Evolutionary conservation across 2,329 filamentous ascomycete species (phyloP).

Genomic region (Leptodontidium sp.): DNA sequence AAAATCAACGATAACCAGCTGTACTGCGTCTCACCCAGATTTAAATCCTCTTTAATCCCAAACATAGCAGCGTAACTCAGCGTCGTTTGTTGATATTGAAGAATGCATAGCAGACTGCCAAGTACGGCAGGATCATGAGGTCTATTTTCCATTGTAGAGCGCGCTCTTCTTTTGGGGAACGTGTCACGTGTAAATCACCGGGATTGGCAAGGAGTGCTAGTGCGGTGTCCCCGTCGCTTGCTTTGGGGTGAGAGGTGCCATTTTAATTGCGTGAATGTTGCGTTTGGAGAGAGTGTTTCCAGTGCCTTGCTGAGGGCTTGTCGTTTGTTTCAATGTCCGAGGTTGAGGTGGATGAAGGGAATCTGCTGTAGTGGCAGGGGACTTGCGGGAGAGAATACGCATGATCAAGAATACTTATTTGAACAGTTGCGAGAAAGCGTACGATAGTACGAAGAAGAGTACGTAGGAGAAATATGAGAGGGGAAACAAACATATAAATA

Average conservation of each 20-base stretch:
- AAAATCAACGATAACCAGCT: slow-evolving; percentile 62
- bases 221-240: slow-evolving; percentile 57
- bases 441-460: not conserved
- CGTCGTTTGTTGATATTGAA: slow-evolving; percentile 53
- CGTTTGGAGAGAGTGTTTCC: slow-evolving; percentile 38
- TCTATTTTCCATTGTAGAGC: slow-evolving; percentile 57
- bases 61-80: slow-evolving; percentile 65
- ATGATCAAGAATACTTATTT: slow-evolving; percentile 7
- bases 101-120: slow-evolving; percentile 62
- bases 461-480: not conserved
- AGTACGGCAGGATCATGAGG: slow-evolving; percentile 64
- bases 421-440: not conserved
- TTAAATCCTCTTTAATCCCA: slow-evolving; percentile 62
- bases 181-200: slow-evolving; percentile 55
- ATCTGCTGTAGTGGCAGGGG: not conserved
- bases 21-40: slow-evolving; percentile 59
- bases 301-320: slow-evolving; percentile 42
- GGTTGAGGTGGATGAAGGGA: slow-evolving; percentile 1
- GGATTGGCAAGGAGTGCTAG: slow-evolving; percentile 58
- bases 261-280: slow-evolving; percentile 42
- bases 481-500: not conserved
- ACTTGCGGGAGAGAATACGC: slow-evolving; percentile 14
- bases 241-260: slow-evolving; percentile 40
- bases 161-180: slow-evolving; percentile 55
- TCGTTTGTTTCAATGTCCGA: slow-evolving; percentile 39